phyloP scores from a whole-genome alignment of 345 rosid genomes.

The Firmiana major region DNA sequence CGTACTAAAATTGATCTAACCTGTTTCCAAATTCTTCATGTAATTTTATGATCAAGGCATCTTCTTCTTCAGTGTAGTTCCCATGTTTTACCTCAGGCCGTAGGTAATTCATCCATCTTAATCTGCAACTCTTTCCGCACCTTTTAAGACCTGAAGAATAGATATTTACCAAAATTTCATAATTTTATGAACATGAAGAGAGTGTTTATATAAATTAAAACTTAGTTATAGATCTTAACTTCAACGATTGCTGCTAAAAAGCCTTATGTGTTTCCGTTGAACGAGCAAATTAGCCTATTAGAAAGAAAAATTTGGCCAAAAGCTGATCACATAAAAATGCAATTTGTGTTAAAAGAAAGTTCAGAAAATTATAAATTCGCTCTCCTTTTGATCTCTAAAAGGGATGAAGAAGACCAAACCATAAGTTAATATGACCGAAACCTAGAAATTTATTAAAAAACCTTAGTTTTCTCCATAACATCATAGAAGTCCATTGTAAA shows the following conservation, averaged over 20 bases:
- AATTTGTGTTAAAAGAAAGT: background rate
- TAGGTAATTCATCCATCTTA: too few species aligned
- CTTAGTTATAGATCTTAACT: too few species aligned
- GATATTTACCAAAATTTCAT: background rate
- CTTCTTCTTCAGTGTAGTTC: constrained; percentile 32
- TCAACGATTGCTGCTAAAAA: background rate
- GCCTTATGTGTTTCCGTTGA: background rate
- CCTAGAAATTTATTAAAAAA: background rate
- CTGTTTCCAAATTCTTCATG: constrained; percentile 28
- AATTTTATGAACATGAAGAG: background rate
- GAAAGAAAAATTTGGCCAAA: background rate
- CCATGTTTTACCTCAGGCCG: constrained; percentile 37
- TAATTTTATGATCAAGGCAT: constrained; percentile 26
- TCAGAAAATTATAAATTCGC: background rate
- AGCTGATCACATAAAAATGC: background rate
- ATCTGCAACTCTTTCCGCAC: constrained; percentile 45
- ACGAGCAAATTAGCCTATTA: background rate
- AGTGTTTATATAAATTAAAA: background rate
- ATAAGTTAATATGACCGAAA: background rate
- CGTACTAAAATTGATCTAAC: constrained; percentile 10
- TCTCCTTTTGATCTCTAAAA: background rate
- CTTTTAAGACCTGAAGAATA: constrained; percentile 30
- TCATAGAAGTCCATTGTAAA: background rate
- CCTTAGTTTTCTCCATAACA: background rate
- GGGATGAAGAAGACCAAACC: background rate